Percentiles rank a stretch among this genome's conserved stretches.
Conservation (phyloP, 1,139 yeast species). For the Torulaspora pretoriensis region DNA sequence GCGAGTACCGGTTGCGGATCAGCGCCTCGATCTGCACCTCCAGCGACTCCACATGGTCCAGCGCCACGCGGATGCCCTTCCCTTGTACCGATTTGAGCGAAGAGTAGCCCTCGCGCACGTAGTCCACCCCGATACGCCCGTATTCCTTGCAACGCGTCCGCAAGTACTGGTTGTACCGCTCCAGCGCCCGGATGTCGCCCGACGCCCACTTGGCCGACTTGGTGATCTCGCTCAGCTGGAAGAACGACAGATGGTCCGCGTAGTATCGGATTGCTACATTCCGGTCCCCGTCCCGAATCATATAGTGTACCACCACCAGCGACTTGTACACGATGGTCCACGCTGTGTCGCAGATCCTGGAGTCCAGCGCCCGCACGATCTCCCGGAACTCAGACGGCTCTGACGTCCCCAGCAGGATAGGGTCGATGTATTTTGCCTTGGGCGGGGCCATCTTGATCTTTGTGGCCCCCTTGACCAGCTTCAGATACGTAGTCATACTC, state of each 20-base stretch:
- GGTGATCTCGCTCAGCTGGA: constrained; percentile 38
- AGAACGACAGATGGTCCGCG: constrained; percentile 53
- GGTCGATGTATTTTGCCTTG: constrained; percentile 90
- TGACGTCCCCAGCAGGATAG: constrained; percentile 75
- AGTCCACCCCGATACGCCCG: constrained; percentile 62
- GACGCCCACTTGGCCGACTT: constrained; percentile 38
- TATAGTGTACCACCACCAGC: constrained; percentile 76
- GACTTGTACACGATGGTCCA: constrained; percentile 92
- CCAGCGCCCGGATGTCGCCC: constrained; percentile 59
- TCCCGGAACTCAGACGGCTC: constrained; percentile 57
- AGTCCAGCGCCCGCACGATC: constrained; percentile 60
- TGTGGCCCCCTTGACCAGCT: constrained; percentile 69
- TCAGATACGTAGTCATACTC: constrained; percentile 49
- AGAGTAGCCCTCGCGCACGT: constrained; percentile 65
- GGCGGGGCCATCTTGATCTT: constrained; percentile 89
- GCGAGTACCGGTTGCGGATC: constrained; percentile 70
- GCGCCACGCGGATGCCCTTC: constrained; percentile 69
- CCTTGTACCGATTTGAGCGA: constrained; percentile 49
- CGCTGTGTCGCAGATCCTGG: constrained; percentile 67
- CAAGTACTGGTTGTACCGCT: constrained; percentile 70
- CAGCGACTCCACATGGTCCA: constrained; percentile 76
- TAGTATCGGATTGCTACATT: constrained; percentile 60
- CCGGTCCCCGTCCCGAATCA: constrained; percentile 64
- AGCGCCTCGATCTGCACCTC: constrained; percentile 75
- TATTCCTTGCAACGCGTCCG: constrained; percentile 65